Percentiles rank a stretch among this genome's conserved stretches.
Evolutionary conservation across 805 yeast genomes (phyloP).

Genomic region (Cyberlindnera galapagoensis): DNA sequence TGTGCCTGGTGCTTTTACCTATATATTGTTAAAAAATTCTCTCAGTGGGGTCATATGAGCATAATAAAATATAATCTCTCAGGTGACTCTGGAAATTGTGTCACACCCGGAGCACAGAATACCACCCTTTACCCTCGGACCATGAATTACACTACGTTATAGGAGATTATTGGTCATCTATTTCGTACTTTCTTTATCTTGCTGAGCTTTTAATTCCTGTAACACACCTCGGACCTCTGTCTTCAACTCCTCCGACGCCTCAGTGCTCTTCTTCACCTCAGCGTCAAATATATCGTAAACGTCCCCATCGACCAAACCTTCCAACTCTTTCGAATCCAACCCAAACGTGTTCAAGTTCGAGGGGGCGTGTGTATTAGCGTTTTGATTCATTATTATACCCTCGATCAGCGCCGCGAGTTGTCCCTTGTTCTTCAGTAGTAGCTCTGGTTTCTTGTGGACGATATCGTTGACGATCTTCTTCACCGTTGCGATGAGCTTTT

Average conservation of each 20-base stretch:
- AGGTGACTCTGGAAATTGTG: too few relatives aligned
- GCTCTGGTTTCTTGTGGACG: constrained; percentile 17
- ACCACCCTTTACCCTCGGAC: too few relatives aligned
- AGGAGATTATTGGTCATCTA: too few relatives aligned
- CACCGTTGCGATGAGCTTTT: constrained; percentile 11
- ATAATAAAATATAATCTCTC: too few relatives aligned
- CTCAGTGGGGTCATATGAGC: too few relatives aligned
- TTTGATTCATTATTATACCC: constrained; percentile 15
- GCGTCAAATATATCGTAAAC: constrained; percentile 16
- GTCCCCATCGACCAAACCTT: constrained; percentile 1
- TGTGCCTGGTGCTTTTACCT: too few relatives aligned
- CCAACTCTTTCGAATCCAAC: constrained; percentile 1
- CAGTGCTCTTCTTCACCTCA: constrained; percentile 14
- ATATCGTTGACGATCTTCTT: constrained; percentile 11
- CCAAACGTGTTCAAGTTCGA: background rate
- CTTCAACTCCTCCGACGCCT: constrained; percentile 11
- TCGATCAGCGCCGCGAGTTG: constrained; percentile 20
- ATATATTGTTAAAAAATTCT: too few relatives aligned
- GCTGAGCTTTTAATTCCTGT: constrained; percentile 6
- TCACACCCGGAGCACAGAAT: too few relatives aligned
- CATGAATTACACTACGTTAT: too few relatives aligned
- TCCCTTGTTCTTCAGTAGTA: constrained; percentile 19
- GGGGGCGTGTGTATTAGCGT: too few relatives aligned
- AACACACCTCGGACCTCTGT: constrained; percentile 7
- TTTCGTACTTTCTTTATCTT: too few relatives aligned